phyloP scores from a whole-genome alignment of 2,329 filamentous ascomycete species.

The Zalaria sp. region DNA sequence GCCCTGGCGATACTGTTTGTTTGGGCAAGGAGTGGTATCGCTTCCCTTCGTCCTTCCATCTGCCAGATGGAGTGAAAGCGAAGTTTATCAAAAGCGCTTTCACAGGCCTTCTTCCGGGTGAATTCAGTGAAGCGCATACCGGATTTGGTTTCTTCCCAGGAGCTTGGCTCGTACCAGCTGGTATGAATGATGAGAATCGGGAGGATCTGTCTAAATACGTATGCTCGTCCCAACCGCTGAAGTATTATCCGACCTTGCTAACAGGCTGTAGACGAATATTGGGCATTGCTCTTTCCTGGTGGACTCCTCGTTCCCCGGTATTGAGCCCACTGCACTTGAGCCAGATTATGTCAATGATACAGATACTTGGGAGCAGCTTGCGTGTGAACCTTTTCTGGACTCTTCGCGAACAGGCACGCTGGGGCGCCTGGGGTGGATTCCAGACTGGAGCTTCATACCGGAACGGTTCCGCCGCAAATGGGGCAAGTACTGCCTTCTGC shows the following conservation, averaged over 20 bases:
- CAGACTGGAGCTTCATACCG: conserved; percentile 56
- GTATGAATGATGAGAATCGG: conserved; percentile 84
- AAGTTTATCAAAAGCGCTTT: conserved; percentile 92
- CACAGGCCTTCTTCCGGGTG: conserved; percentile 72
- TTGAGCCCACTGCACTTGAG: conserved; percentile 50
- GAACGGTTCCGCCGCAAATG: conserved; percentile 58
- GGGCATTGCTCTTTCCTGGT: conserved; percentile 69
- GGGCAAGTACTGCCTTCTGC: conserved; percentile 78
- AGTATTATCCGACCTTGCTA: not conserved
- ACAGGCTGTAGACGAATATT: conserved; percentile 44
- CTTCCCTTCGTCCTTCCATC: conserved; percentile 83
- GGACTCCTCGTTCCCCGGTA: conserved; percentile 64
- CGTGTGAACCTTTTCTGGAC: conserved; percentile 72
- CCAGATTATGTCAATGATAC: conserved; percentile 65
- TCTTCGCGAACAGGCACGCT: conserved; percentile 57
- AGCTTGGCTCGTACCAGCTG: conserved; percentile 67
- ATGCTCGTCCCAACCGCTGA: conserved; percentile 16
- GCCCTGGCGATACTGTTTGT: conserved; percentile 59
- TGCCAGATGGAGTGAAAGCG: conserved; percentile 68
- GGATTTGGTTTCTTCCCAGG: conserved; percentile 65
- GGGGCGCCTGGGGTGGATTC: conserved; percentile 70
- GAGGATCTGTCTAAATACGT: conserved; percentile 83
- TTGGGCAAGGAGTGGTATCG: conserved; percentile 97
- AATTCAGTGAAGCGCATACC: conserved; percentile 62
- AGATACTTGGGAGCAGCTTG: conserved; percentile 62